phyloP scores from a whole-genome alignment of 345 rosid genomes.

The Hypericum perforatum region DNA sequence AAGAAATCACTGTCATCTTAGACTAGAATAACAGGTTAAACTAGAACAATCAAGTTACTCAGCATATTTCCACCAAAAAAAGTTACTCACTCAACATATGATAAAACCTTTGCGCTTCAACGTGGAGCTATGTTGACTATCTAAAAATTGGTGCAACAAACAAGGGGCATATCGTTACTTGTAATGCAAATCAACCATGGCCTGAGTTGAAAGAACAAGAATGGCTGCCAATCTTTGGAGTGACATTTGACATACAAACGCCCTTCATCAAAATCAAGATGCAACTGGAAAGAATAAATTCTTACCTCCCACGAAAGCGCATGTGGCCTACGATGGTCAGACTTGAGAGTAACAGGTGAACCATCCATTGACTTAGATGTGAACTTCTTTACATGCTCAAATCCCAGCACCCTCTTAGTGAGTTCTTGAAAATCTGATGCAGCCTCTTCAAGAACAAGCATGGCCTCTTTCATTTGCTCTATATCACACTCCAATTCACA shows the following conservation, averaged over 20 bases:
- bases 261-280: conserved; percentile 1
- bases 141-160: too few species aligned
- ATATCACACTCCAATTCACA: conserved; percentile 66
- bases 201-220: too few species aligned
- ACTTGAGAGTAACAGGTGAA: conserved; percentile 34
- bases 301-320: conserved; percentile 84
- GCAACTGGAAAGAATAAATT: conserved; percentile 9
- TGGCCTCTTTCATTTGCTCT: conserved; percentile 72
- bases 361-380: conserved; percentile 36
- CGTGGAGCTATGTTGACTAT: too few species aligned
- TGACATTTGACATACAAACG: not conserved
- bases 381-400: conserved; percentile 47
- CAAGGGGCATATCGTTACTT: too few species aligned
- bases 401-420: conserved; percentile 46
- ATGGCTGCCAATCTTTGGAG: too few species aligned
- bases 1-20: too few species aligned
- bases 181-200: too few species aligned
- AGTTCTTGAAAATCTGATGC: conserved; percentile 60
- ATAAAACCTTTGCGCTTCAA: too few species aligned
- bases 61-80: too few species aligned
- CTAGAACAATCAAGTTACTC: too few species aligned
- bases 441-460: conserved; percentile 71
- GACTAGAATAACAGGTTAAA: too few species aligned
- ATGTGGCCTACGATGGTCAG: conserved; percentile 71
- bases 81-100: too few species aligned